Conservation (phyloP, 2,329 filamentous ascomycete genomes). For the Penicillium concentricum region DNA sequence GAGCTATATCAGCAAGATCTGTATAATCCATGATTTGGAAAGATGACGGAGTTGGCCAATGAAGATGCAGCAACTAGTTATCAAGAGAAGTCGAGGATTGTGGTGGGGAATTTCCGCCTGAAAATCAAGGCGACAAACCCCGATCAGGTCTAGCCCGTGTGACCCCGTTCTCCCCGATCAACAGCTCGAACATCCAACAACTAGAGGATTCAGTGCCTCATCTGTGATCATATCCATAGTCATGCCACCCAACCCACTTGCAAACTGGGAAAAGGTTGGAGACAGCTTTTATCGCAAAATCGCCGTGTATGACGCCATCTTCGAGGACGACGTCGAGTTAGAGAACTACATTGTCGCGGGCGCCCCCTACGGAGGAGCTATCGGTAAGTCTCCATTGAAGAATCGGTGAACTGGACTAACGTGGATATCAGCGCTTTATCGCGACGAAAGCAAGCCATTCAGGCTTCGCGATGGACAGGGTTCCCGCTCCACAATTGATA, state of each 20-base stretch:
- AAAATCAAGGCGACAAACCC: background rate
- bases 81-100: slow-evolving; percentile 8
- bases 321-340: slow-evolving; percentile 88
- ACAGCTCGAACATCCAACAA: slow-evolving; percentile 12
- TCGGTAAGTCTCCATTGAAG: slow-evolving; percentile 63
- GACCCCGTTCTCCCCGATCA: slow-evolving; percentile 10
- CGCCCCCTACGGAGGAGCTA: slow-evolving; percentile 87
- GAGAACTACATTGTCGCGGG: slow-evolving; percentile 91
- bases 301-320: slow-evolving; percentile 87
- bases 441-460: slow-evolving; percentile 81
- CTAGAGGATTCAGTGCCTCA: slow-evolving; percentile 3
- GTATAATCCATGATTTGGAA: slow-evolving; percentile 57
- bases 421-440: slow-evolving; percentile 65
- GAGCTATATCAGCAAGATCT: slow-evolving; percentile 65
- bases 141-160: slow-evolving; percentile 13
- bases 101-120: slow-evolving; percentile 4
- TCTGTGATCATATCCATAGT: slow-evolving; percentile 9
- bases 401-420: background rate
- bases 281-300: slow-evolving; percentile 94
- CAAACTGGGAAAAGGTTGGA: slow-evolving; percentile 91
- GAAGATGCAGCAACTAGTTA: slow-evolving; percentile 11
- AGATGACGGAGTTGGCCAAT: slow-evolving; percentile 2
- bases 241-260: slow-evolving; percentile 64
- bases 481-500: slow-evolving; percentile 81
- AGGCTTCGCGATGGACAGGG: slow-evolving; percentile 70